phyloP scores from a whole-genome alignment of 176 grass and related monocot species.

The Hordeum vulgare region MorexV3_pseudomolecules_assembly NC_058521.1:10368780-10369279 shows the following conservation, averaged over 20 bases:
- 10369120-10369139: constrained; percentile 32
- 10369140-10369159: constrained; percentile 19
- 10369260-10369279: constrained; percentile 10
- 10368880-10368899: constrained; percentile 3
- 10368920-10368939: constrained; percentile 39
- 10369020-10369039: constrained; percentile 5
- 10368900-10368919: constrained; percentile 32
- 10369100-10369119: constrained; percentile 31
- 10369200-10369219: constrained; percentile 34
- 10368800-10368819: constrained; percentile 32
- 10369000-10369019: constrained; percentile 50
- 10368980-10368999: constrained; percentile 30
- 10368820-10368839: constrained; percentile 32
- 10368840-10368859: constrained; percentile 34
- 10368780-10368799: constrained; percentile 60
- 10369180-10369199: constrained; percentile 34
- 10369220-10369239: background rate
- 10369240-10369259: constrained; percentile 36
- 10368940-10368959: constrained; percentile 36
- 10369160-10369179: constrained; percentile 33
- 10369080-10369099: constrained; percentile 58
- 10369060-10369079: background rate
- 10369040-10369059: constrained; percentile 33
- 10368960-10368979: constrained; percentile 19
- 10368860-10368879: constrained; percentile 17